Conservation (phyloP, 1,284 basidiomycete species). For the Stereum hirsutum region DNA sequence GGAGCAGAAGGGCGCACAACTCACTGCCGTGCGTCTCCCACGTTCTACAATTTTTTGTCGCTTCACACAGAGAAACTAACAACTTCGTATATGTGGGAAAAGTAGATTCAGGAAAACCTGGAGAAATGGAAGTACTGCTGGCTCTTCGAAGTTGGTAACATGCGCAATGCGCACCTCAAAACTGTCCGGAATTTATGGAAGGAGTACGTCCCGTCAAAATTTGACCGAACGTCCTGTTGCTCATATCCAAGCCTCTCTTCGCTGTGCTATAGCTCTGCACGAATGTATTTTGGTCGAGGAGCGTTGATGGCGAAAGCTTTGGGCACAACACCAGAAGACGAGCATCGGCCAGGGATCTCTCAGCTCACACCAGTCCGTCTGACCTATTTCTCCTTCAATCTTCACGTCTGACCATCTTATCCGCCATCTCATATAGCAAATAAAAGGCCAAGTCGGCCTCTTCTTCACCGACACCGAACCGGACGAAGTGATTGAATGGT, state of each 20-base stretch:
- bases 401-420: constrained; percentile 6
- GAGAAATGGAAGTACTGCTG: constrained; percentile 94
- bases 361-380: constrained; percentile 69
- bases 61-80: constrained; percentile 1
- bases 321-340: constrained; percentile 83
- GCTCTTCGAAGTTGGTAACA: constrained; percentile 91
- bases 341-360: constrained; percentile 75
- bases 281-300: constrained; percentile 90
- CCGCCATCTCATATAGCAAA: constrained; percentile 58
- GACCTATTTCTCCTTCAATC: background rate
- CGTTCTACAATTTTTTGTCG: background rate
- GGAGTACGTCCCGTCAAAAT: constrained; percentile 47
- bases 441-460: constrained; percentile 90
- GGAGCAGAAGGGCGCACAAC: constrained; percentile 78
- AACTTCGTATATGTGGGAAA: background rate
- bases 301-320: constrained; percentile 95
- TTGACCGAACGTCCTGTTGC: too few relatives aligned
- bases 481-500: constrained; percentile 91
- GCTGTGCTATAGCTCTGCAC: constrained; percentile 51
- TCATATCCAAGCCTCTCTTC: constrained; percentile 6
- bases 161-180: constrained; percentile 93
- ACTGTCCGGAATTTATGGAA: constrained; percentile 92
- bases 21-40: constrained; percentile 75
- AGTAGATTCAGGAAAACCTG: constrained; percentile 63
- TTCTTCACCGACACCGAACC: constrained; percentile 88